phyloP scores from a whole-genome alignment of 345 rosid genomes.

The Eucalyptus marginata region DNA sequence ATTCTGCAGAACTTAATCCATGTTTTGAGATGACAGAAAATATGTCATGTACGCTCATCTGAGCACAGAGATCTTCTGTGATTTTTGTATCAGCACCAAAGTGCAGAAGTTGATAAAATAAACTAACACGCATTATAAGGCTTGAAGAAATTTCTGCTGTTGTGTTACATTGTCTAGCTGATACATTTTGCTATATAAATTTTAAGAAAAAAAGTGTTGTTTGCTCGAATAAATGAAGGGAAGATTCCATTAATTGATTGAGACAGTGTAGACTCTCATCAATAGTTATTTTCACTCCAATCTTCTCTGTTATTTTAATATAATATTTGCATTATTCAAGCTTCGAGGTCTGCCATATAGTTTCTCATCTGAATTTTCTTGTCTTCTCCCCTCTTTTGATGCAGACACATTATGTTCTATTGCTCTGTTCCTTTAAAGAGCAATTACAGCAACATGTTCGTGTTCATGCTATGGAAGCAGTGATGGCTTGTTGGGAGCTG shows the following conservation, averaged over 20 bases:
- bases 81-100: neutral
- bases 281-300: neutral
- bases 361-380: neutral
- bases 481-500: slow-evolving; percentile 99
- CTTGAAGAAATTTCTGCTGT: neutral
- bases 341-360: neutral
- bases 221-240: neutral
- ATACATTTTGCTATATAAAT: neutral
- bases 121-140: neutral
- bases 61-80: neutral
- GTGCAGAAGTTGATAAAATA: neutral
- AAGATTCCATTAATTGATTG: neutral
- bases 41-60: neutral
- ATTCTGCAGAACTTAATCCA: neutral
- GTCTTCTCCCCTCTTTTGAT: neutral
- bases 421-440: slow-evolving; percentile 92
- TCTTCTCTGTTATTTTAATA: neutral
- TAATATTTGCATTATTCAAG: neutral
- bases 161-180: neutral
- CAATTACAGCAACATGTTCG: slow-evolving; percentile 97
- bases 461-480: slow-evolving; percentile 99
- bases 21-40: neutral
- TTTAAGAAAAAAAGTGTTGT: neutral
- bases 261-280: neutral
- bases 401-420: slow-evolving; percentile 85